Evolutionary conservation across 176 grass and related monocot species (phyloP).

Genomic region (Zea luxurians): DNA sequence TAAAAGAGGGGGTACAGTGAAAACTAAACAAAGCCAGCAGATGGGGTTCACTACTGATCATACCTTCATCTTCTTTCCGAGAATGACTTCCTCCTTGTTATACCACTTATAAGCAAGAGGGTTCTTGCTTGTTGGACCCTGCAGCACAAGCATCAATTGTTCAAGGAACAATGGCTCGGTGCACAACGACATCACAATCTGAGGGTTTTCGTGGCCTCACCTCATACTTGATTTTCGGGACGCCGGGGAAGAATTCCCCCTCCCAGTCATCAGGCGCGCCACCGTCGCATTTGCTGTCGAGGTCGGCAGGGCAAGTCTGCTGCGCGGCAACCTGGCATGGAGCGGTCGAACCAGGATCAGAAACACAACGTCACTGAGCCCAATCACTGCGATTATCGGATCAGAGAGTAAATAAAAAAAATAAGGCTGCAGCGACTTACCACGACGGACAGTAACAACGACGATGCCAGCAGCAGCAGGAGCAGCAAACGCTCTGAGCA

Average conservation of each 20-base stretch:
- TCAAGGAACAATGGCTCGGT: not conserved
- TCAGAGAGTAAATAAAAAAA: not conserved
- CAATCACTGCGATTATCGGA: not conserved
- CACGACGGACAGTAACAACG: slow-evolving; percentile 25
- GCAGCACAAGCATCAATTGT: not conserved
- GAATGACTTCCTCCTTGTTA: slow-evolving; percentile 83
- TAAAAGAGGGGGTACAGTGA: not conserved
- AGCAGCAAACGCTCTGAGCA: slow-evolving; percentile 35
- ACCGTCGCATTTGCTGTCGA: slow-evolving; percentile 50
- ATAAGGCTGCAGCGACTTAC: slow-evolving; percentile 33
- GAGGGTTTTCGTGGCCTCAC: slow-evolving; percentile 33
- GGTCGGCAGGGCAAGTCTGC: slow-evolving; percentile 64
- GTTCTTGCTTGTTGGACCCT: slow-evolving; percentile 82
- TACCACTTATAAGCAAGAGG: slow-evolving; percentile 94
- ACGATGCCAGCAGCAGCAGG: slow-evolving; percentile 26
- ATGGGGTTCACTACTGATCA: not conserved
- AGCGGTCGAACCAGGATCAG: not conserved
- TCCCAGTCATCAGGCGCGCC: slow-evolving; percentile 53
- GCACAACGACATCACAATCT: not conserved
- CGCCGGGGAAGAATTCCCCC: slow-evolving; percentile 79
- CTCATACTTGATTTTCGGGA: slow-evolving; percentile 91
- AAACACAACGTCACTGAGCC: not conserved
- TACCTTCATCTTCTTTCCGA: slow-evolving; percentile 99
- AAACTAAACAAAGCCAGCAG: no score
- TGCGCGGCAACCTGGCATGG: slow-evolving; percentile 38